Base-by-base conservation (phyloP, 1,284 basidiomycete species). In the Leccinum fuscescens region DNA sequence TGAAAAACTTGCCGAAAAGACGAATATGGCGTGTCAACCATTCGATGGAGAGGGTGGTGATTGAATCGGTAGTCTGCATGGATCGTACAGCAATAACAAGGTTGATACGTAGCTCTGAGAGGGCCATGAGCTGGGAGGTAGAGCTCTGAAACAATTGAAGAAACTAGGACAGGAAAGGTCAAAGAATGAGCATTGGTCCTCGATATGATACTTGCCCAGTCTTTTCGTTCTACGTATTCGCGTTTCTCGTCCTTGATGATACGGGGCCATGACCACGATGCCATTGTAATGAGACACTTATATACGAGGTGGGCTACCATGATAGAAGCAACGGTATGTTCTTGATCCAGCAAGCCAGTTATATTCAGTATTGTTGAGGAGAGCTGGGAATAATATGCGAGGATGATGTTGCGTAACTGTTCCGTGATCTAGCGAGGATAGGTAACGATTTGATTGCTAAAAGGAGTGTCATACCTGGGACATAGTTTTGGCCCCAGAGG, bases 1-100 rank as follows among this genome's bases (percentile, higher is more conserved):
- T 79, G 76, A 92, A 93, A 66, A 88, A 85, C 73, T 92, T 92
- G 9, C 90, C 92, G 64, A 90, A 86, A 20, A 83, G 73, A 31
- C 81, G 82, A 44, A 91, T 77, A 67, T 91, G 89, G 52, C 83
- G 82, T 12, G 86, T 86, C 24, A 93, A 74, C 44, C 82, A 71
- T 52, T 84, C 79, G 31, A 89, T 72, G 2, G 81, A 80, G 51
- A 73, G 78, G 37, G 67, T 56, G 1, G 73, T 65, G 33, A 74
- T 63, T n/a, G 73, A 68, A 60, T 76, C 71, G 9, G 69, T 61
- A 12, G 61, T 46, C 9, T 68, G 39, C 31, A 61, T 60, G 11
- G 67, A 56, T 56, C 72, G 68, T 56, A 79, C 54, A 64, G 78
- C 71, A 63, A 78, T 64, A 63, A 78, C 64, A 55, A 79, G 59